Conservation (phyloP, 2,329 filamentous ascomycete genomes). For the Xylariaceae sp. region DNA sequence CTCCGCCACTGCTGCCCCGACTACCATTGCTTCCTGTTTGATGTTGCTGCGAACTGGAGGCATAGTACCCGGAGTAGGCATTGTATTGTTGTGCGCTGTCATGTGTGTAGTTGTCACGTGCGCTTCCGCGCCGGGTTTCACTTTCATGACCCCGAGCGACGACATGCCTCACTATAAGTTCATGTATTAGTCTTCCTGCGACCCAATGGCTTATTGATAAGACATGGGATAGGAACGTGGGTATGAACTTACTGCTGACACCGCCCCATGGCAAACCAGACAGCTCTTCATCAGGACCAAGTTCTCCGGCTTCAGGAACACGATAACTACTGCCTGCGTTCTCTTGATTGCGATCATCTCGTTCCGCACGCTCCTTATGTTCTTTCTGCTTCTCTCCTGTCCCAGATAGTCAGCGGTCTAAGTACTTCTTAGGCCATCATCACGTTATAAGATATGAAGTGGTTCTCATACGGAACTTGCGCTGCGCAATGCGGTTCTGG, state of each 20-base stretch:
- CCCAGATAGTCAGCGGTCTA: slow-evolving; percentile 13
- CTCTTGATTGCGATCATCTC: slow-evolving; percentile 58
- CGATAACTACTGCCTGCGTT: slow-evolving; percentile 61
- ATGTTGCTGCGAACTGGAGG: slow-evolving; percentile 30
- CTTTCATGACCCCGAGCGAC: slow-evolving; percentile 47
- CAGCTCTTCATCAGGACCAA: slow-evolving; percentile 46
- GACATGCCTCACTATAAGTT: slow-evolving; percentile 42
- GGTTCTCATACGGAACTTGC: slow-evolving; percentile 62
- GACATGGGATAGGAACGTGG: not conserved
- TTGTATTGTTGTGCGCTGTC: slow-evolving; percentile 24
- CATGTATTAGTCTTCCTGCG: slow-evolving; percentile 5
- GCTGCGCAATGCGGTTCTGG: slow-evolving; percentile 70
- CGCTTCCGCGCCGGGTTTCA: slow-evolving; percentile 36
- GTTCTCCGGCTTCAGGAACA: slow-evolving; percentile 53
- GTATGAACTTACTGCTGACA: slow-evolving; percentile 40
- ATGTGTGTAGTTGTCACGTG: slow-evolving; percentile 19
- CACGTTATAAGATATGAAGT: slow-evolving; percentile 11
- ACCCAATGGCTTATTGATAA: not conserved
- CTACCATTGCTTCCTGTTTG: slow-evolving; percentile 22
- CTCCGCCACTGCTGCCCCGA: slow-evolving; percentile 24
- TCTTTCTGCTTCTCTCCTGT: slow-evolving; percentile 66
- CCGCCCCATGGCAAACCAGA: slow-evolving; percentile 70
- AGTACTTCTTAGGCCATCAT: not conserved
- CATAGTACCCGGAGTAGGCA: slow-evolving; percentile 29
- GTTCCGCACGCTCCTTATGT: slow-evolving; percentile 59